A percentile compares a stretch with the other conserved stretches of the same genome.
These are phyloP conservation scores for Acer saccharum DNA, from an alignment of 345 rosid genomes.

Conservation along the genomic window DNA sequence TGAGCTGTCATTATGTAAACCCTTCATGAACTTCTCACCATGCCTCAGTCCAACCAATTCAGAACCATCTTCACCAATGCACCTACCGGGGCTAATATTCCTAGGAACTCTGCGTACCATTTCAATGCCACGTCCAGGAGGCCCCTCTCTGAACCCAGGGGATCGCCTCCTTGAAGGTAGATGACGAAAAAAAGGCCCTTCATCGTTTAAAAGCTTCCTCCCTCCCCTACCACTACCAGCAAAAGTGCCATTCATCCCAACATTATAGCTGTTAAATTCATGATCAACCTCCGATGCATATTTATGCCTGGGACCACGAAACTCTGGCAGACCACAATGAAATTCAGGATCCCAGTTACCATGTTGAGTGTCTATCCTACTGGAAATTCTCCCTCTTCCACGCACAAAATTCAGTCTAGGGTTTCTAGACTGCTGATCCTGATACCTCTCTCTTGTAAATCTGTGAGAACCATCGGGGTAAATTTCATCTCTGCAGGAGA, in stretches of 20 bases:
- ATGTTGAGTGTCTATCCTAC: conserved; percentile 40
- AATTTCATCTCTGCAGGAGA: conserved; percentile 52
- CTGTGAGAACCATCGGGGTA: conserved; percentile 39
- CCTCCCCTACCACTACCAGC: conserved; percentile 59
- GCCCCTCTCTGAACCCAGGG: conserved; percentile 53
- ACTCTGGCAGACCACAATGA: conserved; percentile 36
- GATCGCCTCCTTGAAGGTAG: conserved; percentile 52
- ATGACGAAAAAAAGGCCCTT: conserved; percentile 38
- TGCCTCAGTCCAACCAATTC: conserved; percentile 62
- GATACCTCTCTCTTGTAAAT: conserved; percentile 58
- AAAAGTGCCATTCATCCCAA: conserved; percentile 49
- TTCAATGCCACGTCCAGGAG: conserved; percentile 39
- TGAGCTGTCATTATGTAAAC: conserved; percentile 44
- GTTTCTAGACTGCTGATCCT: conserved; percentile 50
- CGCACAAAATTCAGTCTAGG: conserved; percentile 51
- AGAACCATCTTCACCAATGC: conserved; percentile 57
- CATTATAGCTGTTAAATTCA: conserved; percentile 53
- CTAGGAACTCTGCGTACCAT: conserved; percentile 56
- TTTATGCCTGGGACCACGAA: conserved; percentile 41
- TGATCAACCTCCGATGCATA: conserved; percentile 43
- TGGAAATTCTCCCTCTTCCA: conserved; percentile 67
- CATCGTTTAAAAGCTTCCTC: conserved; percentile 53
- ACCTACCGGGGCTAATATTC: conserved; percentile 42
- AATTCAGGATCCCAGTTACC: conserved; percentile 54
- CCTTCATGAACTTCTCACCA: conserved; percentile 47